A percentile compares a stretch with the other conserved stretches of the same genome.
These are phyloP conservation scores for Chlorella sp. DNA, from an alignment of 139 green algal genomes.

Conservation along the genomic window DNA sequence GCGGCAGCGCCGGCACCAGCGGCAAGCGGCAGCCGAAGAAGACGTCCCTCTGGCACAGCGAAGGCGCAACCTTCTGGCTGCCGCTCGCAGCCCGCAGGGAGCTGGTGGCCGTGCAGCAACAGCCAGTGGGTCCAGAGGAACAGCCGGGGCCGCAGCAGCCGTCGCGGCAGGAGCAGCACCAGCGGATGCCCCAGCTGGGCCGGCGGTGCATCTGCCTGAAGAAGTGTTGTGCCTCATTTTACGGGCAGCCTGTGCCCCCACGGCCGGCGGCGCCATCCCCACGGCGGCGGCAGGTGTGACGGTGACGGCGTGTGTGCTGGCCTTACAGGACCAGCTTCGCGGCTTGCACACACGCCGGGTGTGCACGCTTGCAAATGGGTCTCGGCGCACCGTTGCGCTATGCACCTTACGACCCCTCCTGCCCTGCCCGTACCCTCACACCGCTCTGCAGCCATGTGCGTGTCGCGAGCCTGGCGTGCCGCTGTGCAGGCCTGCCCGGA, in stretches of 20 bases:
- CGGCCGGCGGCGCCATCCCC: constrained; percentile 28
- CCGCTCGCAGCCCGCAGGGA: neutral
- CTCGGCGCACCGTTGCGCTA: neutral
- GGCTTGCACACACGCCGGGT: neutral
- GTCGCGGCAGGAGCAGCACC: neutral
- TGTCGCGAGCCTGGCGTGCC: constrained; percentile 20
- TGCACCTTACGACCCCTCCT: neutral
- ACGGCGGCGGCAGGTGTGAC: neutral
- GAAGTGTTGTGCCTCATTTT: constrained; percentile 27
- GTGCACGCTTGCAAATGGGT: neutral
- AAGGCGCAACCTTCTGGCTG: neutral
- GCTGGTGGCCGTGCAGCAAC: neutral
- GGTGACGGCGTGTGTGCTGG: too few species aligned
- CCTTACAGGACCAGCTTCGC: neutral
- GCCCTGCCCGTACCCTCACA: neutral
- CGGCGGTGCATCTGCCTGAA: neutral
- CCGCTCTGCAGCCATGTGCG: constrained; percentile 17
- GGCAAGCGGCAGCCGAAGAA: neutral
- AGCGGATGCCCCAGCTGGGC: neutral
- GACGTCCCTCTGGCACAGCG: constrained; percentile 30
- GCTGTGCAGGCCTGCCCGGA: constrained; percentile 17
- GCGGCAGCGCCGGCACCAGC: neutral
- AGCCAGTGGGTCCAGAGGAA: neutral
- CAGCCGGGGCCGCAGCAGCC: neutral
- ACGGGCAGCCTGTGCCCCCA: constrained; percentile 1